Evolutionary conservation across 768 basidiomycete species (phyloP).

Genomic region (Lentinula aciculospora): DNA sequence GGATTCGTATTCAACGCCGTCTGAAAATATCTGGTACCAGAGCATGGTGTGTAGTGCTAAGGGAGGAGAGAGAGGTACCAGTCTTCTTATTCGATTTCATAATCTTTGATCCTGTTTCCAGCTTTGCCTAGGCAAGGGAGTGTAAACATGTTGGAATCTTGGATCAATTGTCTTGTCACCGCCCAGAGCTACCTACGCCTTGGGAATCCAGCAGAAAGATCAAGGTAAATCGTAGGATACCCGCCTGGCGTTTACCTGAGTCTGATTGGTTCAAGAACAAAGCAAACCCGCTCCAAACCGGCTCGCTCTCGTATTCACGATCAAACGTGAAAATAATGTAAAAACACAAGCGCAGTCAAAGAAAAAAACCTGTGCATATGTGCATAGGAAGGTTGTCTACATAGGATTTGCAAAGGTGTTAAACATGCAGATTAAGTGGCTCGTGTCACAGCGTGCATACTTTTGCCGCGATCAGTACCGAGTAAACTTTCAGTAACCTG

Average conservation of each 20-base stretch:
- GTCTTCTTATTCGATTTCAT: not conserved
- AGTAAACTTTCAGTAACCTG: too few species aligned
- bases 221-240: too few species aligned
- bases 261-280: not conserved
- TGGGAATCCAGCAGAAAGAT: not conserved
- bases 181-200: not conserved
- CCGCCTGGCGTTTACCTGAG: not conserved
- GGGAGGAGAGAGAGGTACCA: not conserved
- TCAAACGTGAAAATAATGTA: too few species aligned
- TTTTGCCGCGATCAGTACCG: too few species aligned
- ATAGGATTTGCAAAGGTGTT: too few species aligned
- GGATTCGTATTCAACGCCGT: constrained; percentile 45
- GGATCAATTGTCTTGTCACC: not conserved
- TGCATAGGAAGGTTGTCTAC: too few species aligned
- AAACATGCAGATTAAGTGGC: too few species aligned
- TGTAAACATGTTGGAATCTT: not conserved
- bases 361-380: too few species aligned
- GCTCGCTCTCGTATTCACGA: not conserved
- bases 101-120: not conserved
- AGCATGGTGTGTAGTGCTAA: constrained; percentile 19
- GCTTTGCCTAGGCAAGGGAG: not conserved
- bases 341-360: too few species aligned
- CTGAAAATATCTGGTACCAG: constrained; percentile 37
- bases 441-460: too few species aligned
- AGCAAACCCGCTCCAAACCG: not conserved